phyloP scores from a whole-genome alignment of 768 basidiomycete species.

The Pulveroboletus sp. region DNA sequence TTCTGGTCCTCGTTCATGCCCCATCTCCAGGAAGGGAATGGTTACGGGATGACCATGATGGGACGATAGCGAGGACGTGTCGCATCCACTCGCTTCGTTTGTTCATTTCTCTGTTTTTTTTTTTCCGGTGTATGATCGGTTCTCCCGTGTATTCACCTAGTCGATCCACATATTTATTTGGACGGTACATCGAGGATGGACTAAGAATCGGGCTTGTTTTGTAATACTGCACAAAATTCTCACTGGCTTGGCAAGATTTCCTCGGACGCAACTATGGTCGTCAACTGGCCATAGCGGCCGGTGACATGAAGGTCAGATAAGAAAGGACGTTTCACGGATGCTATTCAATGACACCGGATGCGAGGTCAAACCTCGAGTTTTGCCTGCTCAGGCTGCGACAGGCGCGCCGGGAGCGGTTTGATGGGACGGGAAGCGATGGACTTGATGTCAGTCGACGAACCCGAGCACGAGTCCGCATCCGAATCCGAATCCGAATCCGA shows the following conservation, averaged over 20 bases:
- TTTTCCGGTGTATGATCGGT: not conserved
- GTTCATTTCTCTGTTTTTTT: not conserved
- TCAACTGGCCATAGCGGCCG: not conserved
- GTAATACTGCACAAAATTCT: too few species aligned
- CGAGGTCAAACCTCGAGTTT: conserved; percentile 31
- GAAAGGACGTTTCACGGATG: not conserved
- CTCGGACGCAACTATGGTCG: not conserved
- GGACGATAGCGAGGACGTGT: conserved; percentile 1
- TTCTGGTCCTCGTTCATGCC: conserved; percentile 44
- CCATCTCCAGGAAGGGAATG: conserved; percentile 27
- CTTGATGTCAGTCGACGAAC: conserved; percentile 31
- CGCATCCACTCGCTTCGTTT: not conserved
- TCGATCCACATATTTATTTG: conserved; percentile 7
- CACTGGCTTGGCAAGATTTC: too few species aligned
- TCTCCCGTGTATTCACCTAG: conserved; percentile 4
- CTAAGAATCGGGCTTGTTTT: not conserved
- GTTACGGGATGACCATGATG: conserved; percentile 13
- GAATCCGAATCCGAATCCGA: conserved; percentile 13
- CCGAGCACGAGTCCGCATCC: conserved; percentile 13
- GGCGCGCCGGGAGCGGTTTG: conserved; percentile 46
- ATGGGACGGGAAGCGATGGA: conserved; percentile 43
- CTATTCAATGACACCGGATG: not conserved
- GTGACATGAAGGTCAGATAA: not conserved
- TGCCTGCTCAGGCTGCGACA: conserved; percentile 14
- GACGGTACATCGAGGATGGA: not conserved